A percentile compares a stretch with the other conserved stretches of the same genome.
phyloP scores from a whole-genome alignment of 1,284 basidiomycete genomes.

The Coniophora puteana region DNA sequence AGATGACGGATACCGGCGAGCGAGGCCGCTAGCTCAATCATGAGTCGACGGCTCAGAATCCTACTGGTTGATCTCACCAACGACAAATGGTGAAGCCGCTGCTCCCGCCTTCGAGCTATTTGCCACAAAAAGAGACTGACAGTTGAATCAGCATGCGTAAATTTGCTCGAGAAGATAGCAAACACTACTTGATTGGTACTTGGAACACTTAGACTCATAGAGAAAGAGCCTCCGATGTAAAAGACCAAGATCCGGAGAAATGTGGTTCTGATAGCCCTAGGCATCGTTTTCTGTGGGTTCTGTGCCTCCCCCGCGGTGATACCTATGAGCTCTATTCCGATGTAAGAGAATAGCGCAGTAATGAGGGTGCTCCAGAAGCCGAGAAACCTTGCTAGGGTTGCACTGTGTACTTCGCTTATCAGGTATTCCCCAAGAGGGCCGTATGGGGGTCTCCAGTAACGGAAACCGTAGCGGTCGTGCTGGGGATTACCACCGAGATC shows the following conservation, averaged over 20 bases:
- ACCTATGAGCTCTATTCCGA: slow-evolving; percentile 51
- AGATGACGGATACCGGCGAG: slow-evolving; percentile 49
- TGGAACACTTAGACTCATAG: slow-evolving; percentile 50
- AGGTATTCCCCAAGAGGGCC: slow-evolving; percentile 16
- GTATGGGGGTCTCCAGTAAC: slow-evolving; percentile 18
- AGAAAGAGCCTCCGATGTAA: slow-evolving; percentile 50
- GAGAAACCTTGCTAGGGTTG: slow-evolving; percentile 15
- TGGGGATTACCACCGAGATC: slow-evolving; percentile 20
- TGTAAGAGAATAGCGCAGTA: slow-evolving; percentile 42
- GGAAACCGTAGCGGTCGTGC: slow-evolving; percentile 21
- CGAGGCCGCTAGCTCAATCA: slow-evolving; percentile 10
- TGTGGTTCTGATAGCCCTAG: slow-evolving; percentile 40
- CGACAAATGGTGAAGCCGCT: slow-evolving; percentile 61
- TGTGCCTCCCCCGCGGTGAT: slow-evolving; percentile 46
- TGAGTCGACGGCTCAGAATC: background rate
- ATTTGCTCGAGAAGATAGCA: slow-evolving; percentile 18
- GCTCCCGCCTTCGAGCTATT: slow-evolving; percentile 17
- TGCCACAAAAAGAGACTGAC: slow-evolving; percentile 16
- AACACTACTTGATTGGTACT: slow-evolving; percentile 32
- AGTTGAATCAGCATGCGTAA: slow-evolving; percentile 8
- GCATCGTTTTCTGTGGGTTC: slow-evolving; percentile 27
- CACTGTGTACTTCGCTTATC: slow-evolving; percentile 19
- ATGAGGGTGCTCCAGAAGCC: slow-evolving; percentile 22
- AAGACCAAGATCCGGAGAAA: slow-evolving; percentile 55
- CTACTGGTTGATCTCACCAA: slow-evolving; percentile 22